Percentiles rank a stretch among this genome's conserved stretches.
Evolutionary conservation across 495 filamentous ascomycete genomes (phyloP).

Genomic region (Penicillium cataractarum): DNA sequence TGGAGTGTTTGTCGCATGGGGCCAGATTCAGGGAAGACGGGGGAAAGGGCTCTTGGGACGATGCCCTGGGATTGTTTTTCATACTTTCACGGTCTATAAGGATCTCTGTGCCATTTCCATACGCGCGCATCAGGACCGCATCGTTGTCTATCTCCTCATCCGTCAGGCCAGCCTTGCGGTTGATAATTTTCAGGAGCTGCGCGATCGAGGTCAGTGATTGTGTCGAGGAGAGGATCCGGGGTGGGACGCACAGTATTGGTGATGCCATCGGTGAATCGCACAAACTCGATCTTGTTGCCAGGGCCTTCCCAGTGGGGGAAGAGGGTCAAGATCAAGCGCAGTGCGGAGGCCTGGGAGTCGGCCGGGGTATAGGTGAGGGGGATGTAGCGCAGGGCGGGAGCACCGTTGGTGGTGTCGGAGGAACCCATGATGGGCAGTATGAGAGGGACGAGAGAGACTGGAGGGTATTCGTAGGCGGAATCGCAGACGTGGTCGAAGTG

Average conservation of each 20-base stretch:
- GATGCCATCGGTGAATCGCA: conserved; percentile 95
- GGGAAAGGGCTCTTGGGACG: conserved; percentile 5
- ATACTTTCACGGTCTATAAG: conserved; percentile 95
- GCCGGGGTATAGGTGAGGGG: conserved; percentile 74
- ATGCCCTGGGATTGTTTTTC: conserved; percentile 39
- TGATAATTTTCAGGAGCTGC: conserved; percentile 83
- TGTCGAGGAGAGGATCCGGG: not conserved
- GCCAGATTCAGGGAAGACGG: conserved; percentile 10
- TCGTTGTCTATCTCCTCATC: conserved; percentile 80
- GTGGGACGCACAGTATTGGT: conserved; percentile 80
- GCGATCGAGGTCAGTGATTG: conserved; percentile 4
- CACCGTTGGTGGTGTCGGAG: conserved; percentile 23
- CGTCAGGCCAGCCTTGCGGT: conserved; percentile 74
- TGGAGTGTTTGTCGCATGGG: conserved; percentile 7
- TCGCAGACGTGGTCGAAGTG: not conserved
- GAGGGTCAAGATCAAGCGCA: conserved; percentile 76
- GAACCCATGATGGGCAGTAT: conserved; percentile 36
- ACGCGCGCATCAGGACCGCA: conserved; percentile 88
- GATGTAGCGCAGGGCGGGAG: conserved; percentile 56
- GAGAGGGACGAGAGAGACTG: conserved; percentile 6
- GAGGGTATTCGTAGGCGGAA: not conserved
- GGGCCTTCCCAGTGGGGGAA: conserved; percentile 80
- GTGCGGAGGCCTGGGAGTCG: conserved; percentile 75
- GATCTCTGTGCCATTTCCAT: conserved; percentile 90
- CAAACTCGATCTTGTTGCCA: conserved; percentile 80